Base-by-base conservation (phyloP, 73 alveolate genomes). In the Tetrahymena borealis region DNA sequence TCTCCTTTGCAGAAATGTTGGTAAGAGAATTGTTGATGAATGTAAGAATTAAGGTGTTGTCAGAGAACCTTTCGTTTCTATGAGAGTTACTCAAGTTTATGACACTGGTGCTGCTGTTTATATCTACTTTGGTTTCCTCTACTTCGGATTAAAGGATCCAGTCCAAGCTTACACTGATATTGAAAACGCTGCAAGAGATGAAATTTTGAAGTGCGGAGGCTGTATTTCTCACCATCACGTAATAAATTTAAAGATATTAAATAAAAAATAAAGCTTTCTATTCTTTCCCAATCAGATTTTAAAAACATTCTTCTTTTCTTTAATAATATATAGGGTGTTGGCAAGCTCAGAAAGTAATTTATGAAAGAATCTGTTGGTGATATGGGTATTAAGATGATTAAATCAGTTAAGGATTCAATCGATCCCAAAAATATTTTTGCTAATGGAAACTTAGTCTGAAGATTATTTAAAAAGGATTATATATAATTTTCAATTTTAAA, bases 191-290 rank as follows among this genome's bases (percentile, higher is more conserved):
- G 98, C 98, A 38, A 97, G 99, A 95, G 98, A 97, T 13, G 99
- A 94, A 79, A 94, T 97, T 38, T 39, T 97, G 94, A 95, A 91
- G 91, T 40, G 93, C 90, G 99, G 99, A 16, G 99, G 99, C 31
- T 90, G 97, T 32, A 36, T 97, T 15, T 95, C 98, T 37, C 99
- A 97, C 91, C 99, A 97, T 95, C 99, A 97, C 92, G 99, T 98
- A 79, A 93, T 9, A 13, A 6, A 4, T 35, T 79, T 42, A 1
- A 0, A 42, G 16, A n/a, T 42, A 1, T 15, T 24, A 1, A 3
- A 40, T 1, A 40, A 40, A 40, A 3, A 40, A 40, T 3, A 15
- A 3, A 40, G 2, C 9, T 18, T 18, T 7, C 78, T 3, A 41
- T 41, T 41, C 20, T 41, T 4, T 5, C 2, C 32, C 78, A 41